phyloP scores from a whole-genome alignment of 768 basidiomycete species.

The Tulasnella sp. region DNA sequence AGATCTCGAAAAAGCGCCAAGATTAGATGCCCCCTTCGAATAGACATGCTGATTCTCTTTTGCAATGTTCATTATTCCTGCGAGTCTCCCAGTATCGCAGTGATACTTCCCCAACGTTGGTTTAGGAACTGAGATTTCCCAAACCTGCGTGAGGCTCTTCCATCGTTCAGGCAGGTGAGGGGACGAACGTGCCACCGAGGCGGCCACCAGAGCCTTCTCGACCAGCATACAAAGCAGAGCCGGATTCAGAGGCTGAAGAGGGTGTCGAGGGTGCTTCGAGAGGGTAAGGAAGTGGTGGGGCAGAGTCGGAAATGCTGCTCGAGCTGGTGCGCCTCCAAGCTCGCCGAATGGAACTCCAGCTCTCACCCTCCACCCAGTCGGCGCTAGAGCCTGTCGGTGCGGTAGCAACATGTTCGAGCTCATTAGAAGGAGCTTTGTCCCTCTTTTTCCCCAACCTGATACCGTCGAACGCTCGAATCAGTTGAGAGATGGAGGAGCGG shows the following conservation, averaged over 20 bases:
- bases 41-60: no score
- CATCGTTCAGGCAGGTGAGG: not conserved
- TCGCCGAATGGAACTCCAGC: not conserved
- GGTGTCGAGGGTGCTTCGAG: not conserved
- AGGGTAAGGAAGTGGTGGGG: not conserved
- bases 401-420: not conserved
- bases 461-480: not conserved
- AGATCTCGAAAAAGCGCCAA: no score
- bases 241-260: not conserved
- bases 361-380: not conserved
- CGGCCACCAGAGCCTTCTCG: not conserved
- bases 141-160: not conserved
- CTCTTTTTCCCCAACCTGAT: not conserved
- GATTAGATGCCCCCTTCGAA: no score
- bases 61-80: no score
- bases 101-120: not conserved
- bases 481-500: not conserved
- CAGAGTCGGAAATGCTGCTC: not conserved
- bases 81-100: not conserved
- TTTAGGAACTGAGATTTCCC: not conserved
- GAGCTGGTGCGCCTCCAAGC: not conserved
- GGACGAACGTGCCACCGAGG: not conserved
- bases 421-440: not conserved
- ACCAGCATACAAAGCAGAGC: not conserved
- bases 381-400: not conserved